These are phyloP conservation scores for Pleurotus ostreatus DNA, from an alignment of 768 basidiomycete species.

Conservation along the genomic window DNA sequence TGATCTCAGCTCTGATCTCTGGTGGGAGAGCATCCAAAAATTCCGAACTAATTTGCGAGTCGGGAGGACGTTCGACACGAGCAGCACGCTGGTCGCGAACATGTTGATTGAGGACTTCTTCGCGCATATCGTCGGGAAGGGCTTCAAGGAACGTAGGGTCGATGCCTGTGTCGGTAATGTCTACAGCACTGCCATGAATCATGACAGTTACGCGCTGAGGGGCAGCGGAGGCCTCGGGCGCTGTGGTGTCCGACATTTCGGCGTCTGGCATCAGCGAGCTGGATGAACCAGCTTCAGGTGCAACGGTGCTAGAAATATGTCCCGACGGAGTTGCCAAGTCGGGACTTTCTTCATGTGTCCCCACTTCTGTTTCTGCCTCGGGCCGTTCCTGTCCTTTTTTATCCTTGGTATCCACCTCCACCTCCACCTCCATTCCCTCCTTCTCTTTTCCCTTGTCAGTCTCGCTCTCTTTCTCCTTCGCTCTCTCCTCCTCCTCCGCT, in stretches of 20 bases:
- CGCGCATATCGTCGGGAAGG: constrained; percentile 96
- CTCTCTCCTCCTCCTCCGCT: constrained; percentile 22
- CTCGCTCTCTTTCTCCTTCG: constrained; percentile 13
- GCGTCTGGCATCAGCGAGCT: background rate
- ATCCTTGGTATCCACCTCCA: constrained; percentile 8
- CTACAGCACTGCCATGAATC: constrained; percentile 89
- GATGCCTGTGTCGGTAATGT: constrained; percentile 98
- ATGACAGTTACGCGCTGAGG: constrained; percentile 76
- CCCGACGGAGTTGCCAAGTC: constrained; percentile 18
- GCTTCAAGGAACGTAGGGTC: constrained; percentile 98
- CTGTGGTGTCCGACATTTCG: background rate
- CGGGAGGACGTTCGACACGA: constrained; percentile 65
- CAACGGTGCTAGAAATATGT: constrained; percentile 32
- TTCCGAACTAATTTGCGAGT: constrained; percentile 90
- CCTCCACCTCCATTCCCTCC: constrained; percentile 11
- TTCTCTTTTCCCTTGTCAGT: constrained; percentile 5
- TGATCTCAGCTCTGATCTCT: constrained; percentile 93
- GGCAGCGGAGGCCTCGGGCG: constrained; percentile 22
- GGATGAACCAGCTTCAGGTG: constrained; percentile 29
- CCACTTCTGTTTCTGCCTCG: constrained; percentile 17
- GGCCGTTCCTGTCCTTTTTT: background rate
- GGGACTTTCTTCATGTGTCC: constrained; percentile 1
- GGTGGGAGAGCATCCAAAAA: constrained; percentile 96
- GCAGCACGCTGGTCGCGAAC: constrained; percentile 87
- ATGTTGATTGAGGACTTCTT: constrained; percentile 96